These are phyloP conservation scores for Corylus avellana DNA, from an alignment of 306 rosid genomes.

Conservation along the genomic window DNA sequence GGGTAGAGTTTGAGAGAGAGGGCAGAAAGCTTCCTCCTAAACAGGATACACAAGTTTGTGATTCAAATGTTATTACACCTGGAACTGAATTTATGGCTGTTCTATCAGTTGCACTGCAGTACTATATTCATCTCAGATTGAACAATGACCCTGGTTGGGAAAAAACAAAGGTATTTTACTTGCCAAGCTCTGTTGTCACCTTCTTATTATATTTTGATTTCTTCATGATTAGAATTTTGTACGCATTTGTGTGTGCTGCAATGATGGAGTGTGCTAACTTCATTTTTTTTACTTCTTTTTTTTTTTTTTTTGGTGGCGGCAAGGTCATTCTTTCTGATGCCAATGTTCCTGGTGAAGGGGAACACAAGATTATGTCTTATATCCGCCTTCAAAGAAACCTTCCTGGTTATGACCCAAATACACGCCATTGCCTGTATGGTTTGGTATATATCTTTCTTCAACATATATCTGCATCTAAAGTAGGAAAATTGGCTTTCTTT, in stretches of 20 bases:
- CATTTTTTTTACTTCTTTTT: not conserved
- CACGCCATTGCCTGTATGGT: constrained; percentile 98
- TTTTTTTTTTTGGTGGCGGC: constrained; percentile 11
- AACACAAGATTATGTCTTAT: constrained; percentile 96
- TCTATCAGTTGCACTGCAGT: constrained; percentile 86
- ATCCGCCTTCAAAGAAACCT: constrained; percentile 97
- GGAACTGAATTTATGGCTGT: constrained; percentile 98
- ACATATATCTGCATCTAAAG: constrained; percentile 11
- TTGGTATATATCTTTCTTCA: constrained; percentile 75
- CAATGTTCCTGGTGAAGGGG: constrained; percentile 99
- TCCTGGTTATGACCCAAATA: constrained; percentile 88
- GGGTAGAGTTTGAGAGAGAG: constrained; percentile 92
- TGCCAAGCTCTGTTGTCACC: constrained; percentile 12
- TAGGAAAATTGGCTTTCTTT: constrained; percentile 13
- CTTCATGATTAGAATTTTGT: not conserved
- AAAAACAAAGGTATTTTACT: constrained; percentile 63
- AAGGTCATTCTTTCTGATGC: constrained; percentile 99
- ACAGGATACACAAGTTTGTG: constrained; percentile 61
- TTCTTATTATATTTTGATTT: constrained; percentile 13
- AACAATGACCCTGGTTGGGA: constrained; percentile 98
- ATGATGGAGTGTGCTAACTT: constrained; percentile 14
- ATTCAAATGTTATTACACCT: constrained; percentile 96
- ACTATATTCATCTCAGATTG: constrained; percentile 90
- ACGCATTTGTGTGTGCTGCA: not conserved
- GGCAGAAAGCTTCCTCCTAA: constrained; percentile 97